Evolutionary conservation across 2,329 filamentous ascomycete species (phyloP).

Genomic region (Exophiala dermatitidis): DNA sequence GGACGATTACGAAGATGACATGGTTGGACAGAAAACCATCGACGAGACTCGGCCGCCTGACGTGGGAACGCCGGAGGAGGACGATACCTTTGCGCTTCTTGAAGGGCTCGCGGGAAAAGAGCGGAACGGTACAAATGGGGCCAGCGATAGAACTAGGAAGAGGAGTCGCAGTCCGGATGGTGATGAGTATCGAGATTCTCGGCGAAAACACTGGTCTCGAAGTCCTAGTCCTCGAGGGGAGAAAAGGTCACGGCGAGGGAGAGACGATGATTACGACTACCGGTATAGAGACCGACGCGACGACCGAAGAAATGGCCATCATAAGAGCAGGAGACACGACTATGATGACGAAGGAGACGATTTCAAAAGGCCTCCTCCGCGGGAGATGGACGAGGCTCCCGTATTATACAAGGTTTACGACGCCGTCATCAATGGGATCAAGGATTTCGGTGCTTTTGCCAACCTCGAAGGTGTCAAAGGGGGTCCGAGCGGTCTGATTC

Average conservation of each 20-base stretch:
- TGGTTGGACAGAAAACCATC: conserved; percentile 26
- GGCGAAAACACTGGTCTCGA: conserved; percentile 44
- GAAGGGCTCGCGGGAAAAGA: conserved; percentile 71
- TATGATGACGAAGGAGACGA: conserved; percentile 48
- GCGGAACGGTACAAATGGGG: conserved; percentile 34
- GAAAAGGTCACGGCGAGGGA: conserved; percentile 32
- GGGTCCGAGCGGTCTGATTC: conserved; percentile 86
- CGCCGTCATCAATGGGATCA: conserved; percentile 82
- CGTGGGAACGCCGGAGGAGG: conserved; percentile 45
- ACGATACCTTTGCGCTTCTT: conserved; percentile 88
- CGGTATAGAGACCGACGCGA: conserved; percentile 14
- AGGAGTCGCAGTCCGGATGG: conserved; percentile 48
- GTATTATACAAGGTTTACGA: conserved; percentile 81
- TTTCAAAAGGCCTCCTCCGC: conserved; percentile 59
- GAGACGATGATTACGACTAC: conserved; percentile 44
- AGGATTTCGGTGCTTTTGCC: conserved; percentile 93
- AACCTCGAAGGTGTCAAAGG: conserved; percentile 81
- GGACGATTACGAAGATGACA: conserved; percentile 43
- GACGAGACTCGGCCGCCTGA: conserved; percentile 29
- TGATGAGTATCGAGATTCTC: conserved; percentile 45
- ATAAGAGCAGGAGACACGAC: conserved; percentile 37
- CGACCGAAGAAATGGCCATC: conserved; percentile 31
- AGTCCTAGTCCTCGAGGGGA: conserved; percentile 45
- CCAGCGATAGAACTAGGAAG: conserved; percentile 42
- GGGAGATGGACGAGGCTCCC: conserved; percentile 73